Conservation (phyloP, 129 eudicot species). For the Chrysanthemum makinoi region DNA sequence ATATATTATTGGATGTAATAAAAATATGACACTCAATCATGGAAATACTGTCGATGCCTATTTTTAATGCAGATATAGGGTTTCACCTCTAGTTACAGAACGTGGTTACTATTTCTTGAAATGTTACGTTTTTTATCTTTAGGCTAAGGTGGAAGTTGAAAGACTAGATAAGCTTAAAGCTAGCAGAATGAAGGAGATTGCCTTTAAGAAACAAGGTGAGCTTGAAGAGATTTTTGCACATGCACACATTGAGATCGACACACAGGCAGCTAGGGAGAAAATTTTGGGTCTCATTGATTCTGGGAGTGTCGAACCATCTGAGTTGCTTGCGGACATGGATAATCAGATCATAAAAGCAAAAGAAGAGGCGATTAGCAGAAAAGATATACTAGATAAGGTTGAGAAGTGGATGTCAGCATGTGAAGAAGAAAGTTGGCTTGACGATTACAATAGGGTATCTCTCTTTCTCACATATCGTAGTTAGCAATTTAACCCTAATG, state of each 20-base stretch:
- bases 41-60: not conserved
- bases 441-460: slow-evolving; percentile 88
- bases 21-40: not conserved
- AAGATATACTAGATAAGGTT: slow-evolving; percentile 92
- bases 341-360: slow-evolving; percentile 81
- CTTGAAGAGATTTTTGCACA: slow-evolving; percentile 82
- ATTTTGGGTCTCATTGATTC: slow-evolving; percentile 84
- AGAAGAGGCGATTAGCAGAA: slow-evolving; percentile 93
- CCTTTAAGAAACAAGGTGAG: slow-evolving; percentile 83
- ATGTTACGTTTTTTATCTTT: slow-evolving; percentile 9
- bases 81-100: not conserved
- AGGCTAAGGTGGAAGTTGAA: slow-evolving; percentile 96
- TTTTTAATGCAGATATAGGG: not conserved
- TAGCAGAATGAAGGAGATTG: slow-evolving; percentile 99
- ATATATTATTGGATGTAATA: too few species aligned
- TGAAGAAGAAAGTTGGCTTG: slow-evolving; percentile 99
- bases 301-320: slow-evolving; percentile 85
- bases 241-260: slow-evolving; percentile 86
- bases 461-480: slow-evolving; percentile 4
- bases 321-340: slow-evolving; percentile 89
- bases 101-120: slow-evolving; percentile 7
- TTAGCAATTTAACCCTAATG: slow-evolving; percentile 5
- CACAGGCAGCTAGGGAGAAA: slow-evolving; percentile 76
- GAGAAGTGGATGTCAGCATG: slow-evolving; percentile 99
- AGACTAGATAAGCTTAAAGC: slow-evolving; percentile 92